phyloP scores from a whole-genome alignment of 2,329 filamentous ascomycete species.

The Claviceps lovelessii region DNA sequence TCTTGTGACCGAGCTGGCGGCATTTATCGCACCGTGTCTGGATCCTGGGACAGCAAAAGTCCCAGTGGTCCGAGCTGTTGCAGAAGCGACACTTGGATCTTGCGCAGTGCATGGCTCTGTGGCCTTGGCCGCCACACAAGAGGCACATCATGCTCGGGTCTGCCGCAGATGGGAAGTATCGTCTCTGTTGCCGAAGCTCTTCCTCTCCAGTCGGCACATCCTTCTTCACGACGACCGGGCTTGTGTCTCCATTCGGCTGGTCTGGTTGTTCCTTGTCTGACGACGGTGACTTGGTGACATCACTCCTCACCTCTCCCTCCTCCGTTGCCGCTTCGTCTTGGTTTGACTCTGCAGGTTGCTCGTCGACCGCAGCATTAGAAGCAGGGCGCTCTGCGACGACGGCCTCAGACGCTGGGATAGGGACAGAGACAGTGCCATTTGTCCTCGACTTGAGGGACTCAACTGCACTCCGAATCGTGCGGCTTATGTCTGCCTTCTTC shows the following conservation, averaged over 20 bases:
- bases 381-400: no score
- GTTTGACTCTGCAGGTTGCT: background rate
- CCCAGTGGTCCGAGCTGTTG: constrained; percentile 29
- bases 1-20: constrained; percentile 44
- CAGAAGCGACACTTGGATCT: constrained; percentile 35
- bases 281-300: background rate
- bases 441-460: constrained; percentile 6
- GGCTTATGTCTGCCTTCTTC: constrained; percentile 13
- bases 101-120: constrained; percentile 31
- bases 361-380: background rate
- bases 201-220: constrained; percentile 17
- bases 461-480: constrained; percentile 12
- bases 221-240: constrained; percentile 6
- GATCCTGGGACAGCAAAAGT: constrained; percentile 35
- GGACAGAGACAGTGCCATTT: background rate
- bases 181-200: constrained; percentile 25
- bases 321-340: background rate
- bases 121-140: constrained; percentile 34
- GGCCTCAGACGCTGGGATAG: background rate
- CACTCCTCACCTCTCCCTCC: constrained; percentile 1
- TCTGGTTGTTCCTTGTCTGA: background rate
- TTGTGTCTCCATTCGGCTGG: background rate
- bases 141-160: constrained; percentile 33
- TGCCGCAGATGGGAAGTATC: constrained; percentile 37
- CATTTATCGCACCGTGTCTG: constrained; percentile 43